Conservation (phyloP, 1,139 yeast genomes). For the Candida gigantensis region DNA sequence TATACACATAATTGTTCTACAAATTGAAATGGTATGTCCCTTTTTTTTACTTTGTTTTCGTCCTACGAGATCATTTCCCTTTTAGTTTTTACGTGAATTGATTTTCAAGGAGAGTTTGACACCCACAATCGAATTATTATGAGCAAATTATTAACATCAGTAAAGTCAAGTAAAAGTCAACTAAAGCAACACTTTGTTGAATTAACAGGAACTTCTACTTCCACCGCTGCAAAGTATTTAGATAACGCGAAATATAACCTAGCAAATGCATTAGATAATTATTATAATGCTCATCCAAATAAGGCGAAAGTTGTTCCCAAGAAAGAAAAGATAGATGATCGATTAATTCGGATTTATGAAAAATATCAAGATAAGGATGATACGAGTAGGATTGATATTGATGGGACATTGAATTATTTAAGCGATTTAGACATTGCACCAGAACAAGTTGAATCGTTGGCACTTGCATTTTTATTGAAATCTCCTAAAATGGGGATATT, state of each 20-base stretch:
- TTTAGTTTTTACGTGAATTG: no score
- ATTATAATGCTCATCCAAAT: slow-evolving; percentile 18
- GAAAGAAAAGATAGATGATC: slow-evolving; percentile 16
- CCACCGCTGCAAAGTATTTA: slow-evolving; percentile 30
- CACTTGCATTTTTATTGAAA: slow-evolving; percentile 66
- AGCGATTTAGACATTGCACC: slow-evolving; percentile 68
- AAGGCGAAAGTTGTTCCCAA: slow-evolving; percentile 8
- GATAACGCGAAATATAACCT: slow-evolving; percentile 28
- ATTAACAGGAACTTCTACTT: slow-evolving; percentile 29
- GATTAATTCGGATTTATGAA: slow-evolving; percentile 27
- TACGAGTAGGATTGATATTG: slow-evolving; percentile 52
- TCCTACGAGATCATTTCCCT: no score
- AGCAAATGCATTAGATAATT: slow-evolving; percentile 33
- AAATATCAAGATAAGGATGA: slow-evolving; percentile 31
- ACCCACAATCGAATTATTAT: no score
- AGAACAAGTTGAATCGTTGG: slow-evolving; percentile 70
- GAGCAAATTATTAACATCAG: slow-evolving; percentile 7
- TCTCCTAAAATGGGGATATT: slow-evolving; percentile 71
- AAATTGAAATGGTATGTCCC: no score
- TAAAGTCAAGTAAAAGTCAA: slow-evolving; percentile 14
- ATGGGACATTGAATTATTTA: slow-evolving; percentile 72
- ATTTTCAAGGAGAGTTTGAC: no score
- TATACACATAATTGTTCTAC: no score
- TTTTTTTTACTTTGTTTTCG: no score
- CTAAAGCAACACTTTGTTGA: slow-evolving; percentile 29